Evolutionary conservation across 2,329 filamentous ascomycete species (phyloP).

Genomic region (Alternaria solani): DNA sequence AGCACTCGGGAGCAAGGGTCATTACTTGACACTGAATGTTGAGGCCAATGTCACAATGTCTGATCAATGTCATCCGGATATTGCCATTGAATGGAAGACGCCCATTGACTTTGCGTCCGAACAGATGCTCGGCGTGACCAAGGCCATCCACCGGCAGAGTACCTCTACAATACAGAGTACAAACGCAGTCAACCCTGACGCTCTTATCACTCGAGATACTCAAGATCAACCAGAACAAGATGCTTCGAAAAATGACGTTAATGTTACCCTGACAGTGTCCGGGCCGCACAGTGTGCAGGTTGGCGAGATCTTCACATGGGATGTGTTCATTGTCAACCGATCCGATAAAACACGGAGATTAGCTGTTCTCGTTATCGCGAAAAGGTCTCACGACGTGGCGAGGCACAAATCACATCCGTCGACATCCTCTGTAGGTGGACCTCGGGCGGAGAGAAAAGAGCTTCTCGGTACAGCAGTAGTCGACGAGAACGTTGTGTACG

Average conservation of each 20-base stretch:
- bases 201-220: constrained; percentile 36
- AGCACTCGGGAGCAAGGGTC: constrained; percentile 53
- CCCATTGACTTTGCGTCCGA: constrained; percentile 70
- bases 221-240: constrained; percentile 27
- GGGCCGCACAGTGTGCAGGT: constrained; percentile 67
- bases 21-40: constrained; percentile 66
- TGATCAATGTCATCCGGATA: constrained; percentile 65
- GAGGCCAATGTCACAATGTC: constrained; percentile 66
- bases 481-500: constrained; percentile 75
- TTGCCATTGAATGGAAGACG: constrained; percentile 74
- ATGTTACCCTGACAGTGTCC: constrained; percentile 78
- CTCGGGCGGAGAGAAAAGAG: constrained; percentile 45
- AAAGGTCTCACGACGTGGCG: constrained; percentile 62
- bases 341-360: constrained; percentile 70
- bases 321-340: constrained; percentile 78
- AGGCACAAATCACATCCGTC: constrained; percentile 54
- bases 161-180: constrained; percentile 30
- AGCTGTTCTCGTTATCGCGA: constrained; percentile 72
- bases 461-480: constrained; percentile 70
- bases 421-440: constrained; percentile 52
- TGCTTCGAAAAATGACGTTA: constrained; percentile 61
- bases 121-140: constrained; percentile 52
- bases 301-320: constrained; percentile 75
- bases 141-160: constrained; percentile 42
- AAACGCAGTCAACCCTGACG: constrained; percentile 39